Base-by-base conservation (phyloP, 1,284 basidiomycete species). In the Termitomyces sp. region DNA sequence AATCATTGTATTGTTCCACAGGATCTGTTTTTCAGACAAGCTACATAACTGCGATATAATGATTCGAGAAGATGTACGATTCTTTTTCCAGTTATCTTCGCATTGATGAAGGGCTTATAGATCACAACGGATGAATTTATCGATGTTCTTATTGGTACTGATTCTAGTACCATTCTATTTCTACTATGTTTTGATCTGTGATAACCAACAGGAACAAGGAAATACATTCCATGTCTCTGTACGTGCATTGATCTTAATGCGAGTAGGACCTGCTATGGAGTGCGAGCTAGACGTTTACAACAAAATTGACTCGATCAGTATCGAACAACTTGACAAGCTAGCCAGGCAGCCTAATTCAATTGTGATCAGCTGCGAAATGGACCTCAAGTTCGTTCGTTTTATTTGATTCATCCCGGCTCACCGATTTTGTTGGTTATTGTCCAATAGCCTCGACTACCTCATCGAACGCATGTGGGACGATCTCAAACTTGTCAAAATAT, bases 41-140 rank as follows among this genome's bases (percentile, higher is more conserved):
- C 72, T 96, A 49, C 94, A 97, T 71, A 97, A 96, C 65, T 94
- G 92, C 67, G 95, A 97, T 71, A 86, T 97, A 24, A 95, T 97
- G 92, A 92, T 98, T 62, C 82, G 94, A 64, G 94, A 98, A 76
- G 94, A 98, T 71, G 92, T 95, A 63, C 65, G 41, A 4, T 39
- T 8, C 13, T 19, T 52, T 42, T 51, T 57, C 51, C 8, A 54
- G 24, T 19, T 17, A n/a, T 39, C 24, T 3, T 13, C 12, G 9
- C 19, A 4, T n/a, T 47, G 19, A 45, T 28, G 42, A 15, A 41
- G 50, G 38, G 33, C 26, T 21, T 46, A 28, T 61, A 95, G 92
- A 94, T 98, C 61, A 92, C 92, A 3, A 93, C 90, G 2, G 95
- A 99, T 70, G 93, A 98, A 68, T 97, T 98, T 67, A 97, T 98